Evolutionary conservation across 495 filamentous ascomycete species (phyloP), one percentile per base, ranked within the genome.

Genomic region (Penicillium cosmopolitanum): DNA sequence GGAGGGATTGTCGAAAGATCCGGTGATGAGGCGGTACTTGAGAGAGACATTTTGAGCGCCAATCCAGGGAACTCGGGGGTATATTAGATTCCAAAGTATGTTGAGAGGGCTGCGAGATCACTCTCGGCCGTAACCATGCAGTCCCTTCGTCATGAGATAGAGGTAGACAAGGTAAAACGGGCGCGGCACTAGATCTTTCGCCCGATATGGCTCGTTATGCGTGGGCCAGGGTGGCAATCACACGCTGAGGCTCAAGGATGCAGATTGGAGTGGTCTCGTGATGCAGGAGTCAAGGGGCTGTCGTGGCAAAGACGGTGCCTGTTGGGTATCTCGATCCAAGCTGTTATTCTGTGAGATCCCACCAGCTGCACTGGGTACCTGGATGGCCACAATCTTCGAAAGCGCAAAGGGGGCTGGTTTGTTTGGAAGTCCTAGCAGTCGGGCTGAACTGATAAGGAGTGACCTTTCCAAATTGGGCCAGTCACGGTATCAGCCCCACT

Each of bases 221-320:
- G 42, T 15, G 7, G 9, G 3, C 8, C 8, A 4, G 15, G 13
- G 16, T 44, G 42, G 42, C 15, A 44, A 44, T 10, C 42, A 44
- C 42, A 44, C 42, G 42, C 21, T 44, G 42, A 44, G 42, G 42
- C 42, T 44, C 42, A 44, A n/a, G 7, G 42, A 19, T 44, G 42
- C 42, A 44, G 42, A n/a, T 44, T 9, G 36, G 15, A 38, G 36
- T 44, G 16, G 42, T 44, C 42, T 44, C 42, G 42, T 44, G 42
- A 44, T 44, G 16, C 15, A 21, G n/a, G 42, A 31, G 28, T 31
- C 28, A 31, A 31, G 28, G 28, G 28, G 28, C 23, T 23, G 23
- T 6, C 28, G 28, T 9, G 28, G 28, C 5, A 31, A 31, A 31
- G 28, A 8, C 28, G 28, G 28, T 31, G 28, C 0, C 28, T 31